Evolutionary conservation across 2,329 filamentous ascomycete species (phyloP).

Genomic region (Xylariaceae sp.): DNA sequence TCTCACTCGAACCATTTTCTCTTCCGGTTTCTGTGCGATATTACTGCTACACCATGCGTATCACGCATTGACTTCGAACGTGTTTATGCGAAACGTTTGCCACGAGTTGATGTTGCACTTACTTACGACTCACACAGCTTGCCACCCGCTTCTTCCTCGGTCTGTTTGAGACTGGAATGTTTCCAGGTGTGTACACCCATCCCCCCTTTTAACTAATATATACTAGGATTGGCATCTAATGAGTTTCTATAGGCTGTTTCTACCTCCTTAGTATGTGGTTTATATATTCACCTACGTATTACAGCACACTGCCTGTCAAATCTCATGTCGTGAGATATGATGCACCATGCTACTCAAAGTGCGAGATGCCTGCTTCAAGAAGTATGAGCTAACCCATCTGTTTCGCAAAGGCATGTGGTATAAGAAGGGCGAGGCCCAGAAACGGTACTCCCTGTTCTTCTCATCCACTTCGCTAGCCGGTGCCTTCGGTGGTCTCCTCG

Average conservation of each 20-base stretch:
- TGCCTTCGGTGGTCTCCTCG: slow-evolving; percentile 81
- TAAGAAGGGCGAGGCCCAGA: slow-evolving; percentile 77
- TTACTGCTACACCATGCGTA: background rate
- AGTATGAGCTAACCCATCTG: slow-evolving; percentile 14
- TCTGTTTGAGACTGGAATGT: slow-evolving; percentile 65
- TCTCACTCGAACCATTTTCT: background rate
- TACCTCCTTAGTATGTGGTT: slow-evolving; percentile 65
- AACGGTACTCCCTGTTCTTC: slow-evolving; percentile 93
- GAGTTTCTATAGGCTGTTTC: slow-evolving; percentile 54
- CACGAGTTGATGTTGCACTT: background rate
- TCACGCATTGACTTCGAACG: background rate
- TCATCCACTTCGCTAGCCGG: slow-evolving; percentile 72
- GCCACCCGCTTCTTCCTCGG: slow-evolving; percentile 83
- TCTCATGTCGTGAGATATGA: background rate
- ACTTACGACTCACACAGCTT: slow-evolving; percentile 36
- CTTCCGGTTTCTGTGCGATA: background rate
- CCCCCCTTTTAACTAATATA: background rate
- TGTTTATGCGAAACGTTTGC: background rate
- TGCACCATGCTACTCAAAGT: background rate
- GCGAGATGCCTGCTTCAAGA: background rate
- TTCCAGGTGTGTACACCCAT: slow-evolving; percentile 23
- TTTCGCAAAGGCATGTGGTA: slow-evolving; percentile 72
- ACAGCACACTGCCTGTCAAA: background rate
- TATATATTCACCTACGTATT: background rate
- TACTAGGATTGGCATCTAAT: slow-evolving; percentile 14